Evolutionary conservation across 345 rosid species (phyloP).

Genomic region (Sonneratia caseolaris): DNA sequence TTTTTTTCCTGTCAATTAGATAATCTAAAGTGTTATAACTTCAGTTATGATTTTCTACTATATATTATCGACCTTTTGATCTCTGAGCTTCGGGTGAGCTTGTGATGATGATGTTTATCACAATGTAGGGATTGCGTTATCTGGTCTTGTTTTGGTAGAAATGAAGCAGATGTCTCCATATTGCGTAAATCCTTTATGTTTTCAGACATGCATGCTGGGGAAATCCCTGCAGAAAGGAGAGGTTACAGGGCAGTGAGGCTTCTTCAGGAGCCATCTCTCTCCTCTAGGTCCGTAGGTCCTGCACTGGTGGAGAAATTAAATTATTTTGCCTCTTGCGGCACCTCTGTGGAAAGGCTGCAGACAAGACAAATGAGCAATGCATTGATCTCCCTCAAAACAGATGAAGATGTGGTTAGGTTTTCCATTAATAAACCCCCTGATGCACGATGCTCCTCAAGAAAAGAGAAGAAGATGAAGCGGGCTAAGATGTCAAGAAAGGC

Average conservation of each 20-base stretch:
- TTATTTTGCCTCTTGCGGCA: slow-evolving; percentile 9
- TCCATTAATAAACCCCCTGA: slow-evolving; percentile 26
- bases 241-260: slow-evolving; percentile 14
- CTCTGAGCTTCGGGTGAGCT: slow-evolving; percentile 8
- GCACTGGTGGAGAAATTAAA: slow-evolving; percentile 1
- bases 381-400: slow-evolving; percentile 48
- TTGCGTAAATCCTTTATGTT: slow-evolving; percentile 12
- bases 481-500: slow-evolving; percentile 52
- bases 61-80: not conserved
- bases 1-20: not conserved
- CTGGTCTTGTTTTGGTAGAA: slow-evolving; percentile 15
- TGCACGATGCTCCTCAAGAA: slow-evolving; percentile 15
- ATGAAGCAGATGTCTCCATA: slow-evolving; percentile 10
- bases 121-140: slow-evolving; percentile 32
- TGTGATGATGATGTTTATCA: slow-evolving; percentile 6
- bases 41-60: not conserved
- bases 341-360: slow-evolving; percentile 14
- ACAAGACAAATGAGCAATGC: slow-evolving; percentile 36
- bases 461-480: slow-evolving; percentile 35
- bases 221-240: slow-evolving; percentile 9
- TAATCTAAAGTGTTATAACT: not conserved
- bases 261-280: slow-evolving; percentile 9
- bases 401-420: slow-evolving; percentile 58
- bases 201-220: slow-evolving; percentile 9
- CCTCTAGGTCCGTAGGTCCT: slow-evolving; percentile 12